Evolutionary conservation across 805 yeast genomes (phyloP).

Genomic region (Candida takata): DNA sequence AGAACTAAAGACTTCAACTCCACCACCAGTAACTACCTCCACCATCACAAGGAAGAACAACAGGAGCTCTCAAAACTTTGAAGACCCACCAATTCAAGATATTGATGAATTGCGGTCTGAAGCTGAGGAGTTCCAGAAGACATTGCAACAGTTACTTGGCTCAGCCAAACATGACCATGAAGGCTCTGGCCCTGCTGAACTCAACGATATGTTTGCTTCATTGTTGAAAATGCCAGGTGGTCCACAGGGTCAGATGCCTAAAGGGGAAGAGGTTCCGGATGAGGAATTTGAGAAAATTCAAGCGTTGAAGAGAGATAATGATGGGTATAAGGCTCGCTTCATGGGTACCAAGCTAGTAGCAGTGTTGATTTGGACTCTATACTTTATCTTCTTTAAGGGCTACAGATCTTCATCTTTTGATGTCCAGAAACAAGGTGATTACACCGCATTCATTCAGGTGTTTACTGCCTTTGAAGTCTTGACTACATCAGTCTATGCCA

Average conservation of each 20-base stretch:
- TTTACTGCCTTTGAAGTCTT: slow-evolving; percentile 17
- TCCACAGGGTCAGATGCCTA: neutral
- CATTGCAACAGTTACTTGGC: slow-evolving; percentile 14
- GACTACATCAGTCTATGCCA: slow-evolving; percentile 14
- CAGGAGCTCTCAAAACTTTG: slow-evolving; percentile 17
- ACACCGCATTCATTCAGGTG: slow-evolving; percentile 11
- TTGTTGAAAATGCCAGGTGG: slow-evolving; percentile 3
- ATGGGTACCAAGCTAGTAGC: slow-evolving; percentile 12
- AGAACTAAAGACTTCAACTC: neutral
- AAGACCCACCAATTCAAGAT: slow-evolving; percentile 13
- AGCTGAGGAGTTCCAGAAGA: slow-evolving; percentile 17
- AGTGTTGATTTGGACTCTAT: slow-evolving; percentile 5
- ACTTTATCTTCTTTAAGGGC: slow-evolving; percentile 7
- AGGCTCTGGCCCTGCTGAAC: neutral
- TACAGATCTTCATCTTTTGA: slow-evolving; percentile 9
- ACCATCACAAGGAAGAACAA: slow-evolving; percentile 1
- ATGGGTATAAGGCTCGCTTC: slow-evolving; percentile 18
- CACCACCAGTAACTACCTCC: neutral
- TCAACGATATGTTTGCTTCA: slow-evolving; percentile 5
- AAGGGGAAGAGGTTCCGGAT: slow-evolving; percentile 2
- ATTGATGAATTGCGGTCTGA: slow-evolving; percentile 6
- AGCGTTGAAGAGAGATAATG: slow-evolving; percentile 13
- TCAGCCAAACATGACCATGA: slow-evolving; percentile 6
- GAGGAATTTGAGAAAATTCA: slow-evolving; percentile 5
- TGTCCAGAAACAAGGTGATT: slow-evolving; percentile 1